Evolutionary conservation across 1,139 yeast genomes (phyloP).

Genomic region (Saccharomyces pastorianus): DNA sequence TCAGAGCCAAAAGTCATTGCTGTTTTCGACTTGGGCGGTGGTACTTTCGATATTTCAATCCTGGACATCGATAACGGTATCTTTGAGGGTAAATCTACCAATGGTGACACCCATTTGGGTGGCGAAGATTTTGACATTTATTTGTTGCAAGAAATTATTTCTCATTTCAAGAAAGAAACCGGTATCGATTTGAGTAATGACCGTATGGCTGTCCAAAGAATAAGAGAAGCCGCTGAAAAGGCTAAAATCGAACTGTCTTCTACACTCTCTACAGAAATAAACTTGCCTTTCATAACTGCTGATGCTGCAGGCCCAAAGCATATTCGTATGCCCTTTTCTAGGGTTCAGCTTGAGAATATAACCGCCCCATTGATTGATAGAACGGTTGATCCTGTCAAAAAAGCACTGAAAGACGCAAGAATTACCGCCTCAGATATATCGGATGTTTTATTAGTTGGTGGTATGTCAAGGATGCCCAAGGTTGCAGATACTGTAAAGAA

Average conservation of each 20-base stretch:
- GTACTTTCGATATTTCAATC: conserved; percentile 95
- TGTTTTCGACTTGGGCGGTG: conserved; percentile 97
- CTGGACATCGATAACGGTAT: conserved; percentile 94
- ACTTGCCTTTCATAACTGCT: conserved; percentile 7
- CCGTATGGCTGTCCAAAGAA: conserved; percentile 98
- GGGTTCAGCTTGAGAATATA: conserved; percentile 87
- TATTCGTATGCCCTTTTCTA: conserved; percentile 55
- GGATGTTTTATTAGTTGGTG: conserved; percentile 97
- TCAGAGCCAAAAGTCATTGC: conserved; percentile 82
- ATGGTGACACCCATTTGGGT: conserved; percentile 98
- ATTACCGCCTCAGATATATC: conserved; percentile 77
- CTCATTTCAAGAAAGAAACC: conserved; percentile 83
- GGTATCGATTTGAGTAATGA: conserved; percentile 85
- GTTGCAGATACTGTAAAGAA: conserved; percentile 92
- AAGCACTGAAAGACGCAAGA: conserved; percentile 95
- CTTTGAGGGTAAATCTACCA: conserved; percentile 94
- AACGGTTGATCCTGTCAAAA: conserved; percentile 94
- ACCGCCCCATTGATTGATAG: conserved; percentile 89
- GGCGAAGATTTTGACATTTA: conserved; percentile 94
- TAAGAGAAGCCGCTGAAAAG: conserved; percentile 99
- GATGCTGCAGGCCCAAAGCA: conserved; percentile 7
- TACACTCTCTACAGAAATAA: conserved; percentile 48
- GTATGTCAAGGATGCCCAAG: conserved; percentile 99
- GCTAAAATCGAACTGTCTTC: conserved; percentile 98
- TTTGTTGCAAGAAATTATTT: conserved; percentile 80